Evolutionary conservation across 2,329 filamentous ascomycete species (phyloP).

Genomic region (Fusarium acutatum): DNA sequence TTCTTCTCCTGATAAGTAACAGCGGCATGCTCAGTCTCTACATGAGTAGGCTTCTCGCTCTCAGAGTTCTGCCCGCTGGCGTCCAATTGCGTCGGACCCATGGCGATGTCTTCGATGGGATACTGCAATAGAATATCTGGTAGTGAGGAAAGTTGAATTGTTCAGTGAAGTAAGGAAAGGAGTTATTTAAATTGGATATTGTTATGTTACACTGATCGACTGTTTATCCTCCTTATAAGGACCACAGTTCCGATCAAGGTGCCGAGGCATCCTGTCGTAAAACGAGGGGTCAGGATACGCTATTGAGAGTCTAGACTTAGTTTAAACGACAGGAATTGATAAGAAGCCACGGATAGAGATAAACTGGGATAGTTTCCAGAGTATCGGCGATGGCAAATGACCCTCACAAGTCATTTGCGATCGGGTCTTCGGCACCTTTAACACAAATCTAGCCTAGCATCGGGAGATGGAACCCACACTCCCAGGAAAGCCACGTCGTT

Average conservation of each 20-base stretch:
- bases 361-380: background rate
- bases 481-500: background rate
- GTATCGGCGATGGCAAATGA: background rate
- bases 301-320: background rate
- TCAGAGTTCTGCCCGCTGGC: background rate
- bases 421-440: background rate
- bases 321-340: background rate
- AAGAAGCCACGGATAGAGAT: background rate
- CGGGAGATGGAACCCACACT: background rate
- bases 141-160: fast-evolving
- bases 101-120: background rate
- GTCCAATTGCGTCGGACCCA: background rate
- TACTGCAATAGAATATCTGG: too few species aligned
- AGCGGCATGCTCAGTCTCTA: background rate
- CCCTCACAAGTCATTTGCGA: background rate
- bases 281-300: background rate
- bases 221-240: background rate
- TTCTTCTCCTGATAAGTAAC: background rate
- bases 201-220: background rate
- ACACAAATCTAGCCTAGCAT: background rate
- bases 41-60: background rate
- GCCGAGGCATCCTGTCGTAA: background rate
- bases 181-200: fast-evolving
- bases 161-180: fast-evolving
- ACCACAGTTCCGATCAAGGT: background rate